Evolutionary conservation across 768 basidiomycete genomes (phyloP), one percentile per base, ranked within the genome.

Genomic region (Tulasnella sp.): DNA sequence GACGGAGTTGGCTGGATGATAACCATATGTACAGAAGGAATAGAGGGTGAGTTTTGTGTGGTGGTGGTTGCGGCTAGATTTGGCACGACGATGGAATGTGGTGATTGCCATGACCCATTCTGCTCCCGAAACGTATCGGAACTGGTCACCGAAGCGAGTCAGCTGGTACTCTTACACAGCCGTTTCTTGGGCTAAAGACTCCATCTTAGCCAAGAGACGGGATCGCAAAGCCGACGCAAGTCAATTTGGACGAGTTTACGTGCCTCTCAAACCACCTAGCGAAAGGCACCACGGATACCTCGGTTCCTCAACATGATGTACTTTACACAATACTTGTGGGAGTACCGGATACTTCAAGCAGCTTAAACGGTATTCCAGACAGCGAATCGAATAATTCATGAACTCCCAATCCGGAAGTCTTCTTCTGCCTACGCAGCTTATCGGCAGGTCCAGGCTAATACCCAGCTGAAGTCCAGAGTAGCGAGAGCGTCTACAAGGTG

Each of bases 1-100:
- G 79, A 80, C 44, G 79, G 37, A 9, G 42, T 80, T 24, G 72
- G 72, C 18, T 54, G 20, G 41, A 80, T 80, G 37, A 42, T 6
- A 22, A 48, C 42, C 77, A 78, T 78, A 37, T 7, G 12, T 69
- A 7, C 5, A n/a, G 24, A 31, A 18, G 12, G 28, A 31, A 2
- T 16, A 34, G 64, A 69, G 16, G 64, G 34, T 37, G 28, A 5
- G 12, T 12, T 69, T 54, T 54, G 54, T 24, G 22, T n/a, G n/a
- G 54, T 54, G 54, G n/a, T 11, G 7, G 54, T 54, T 54, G 24
- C 0, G 54, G 11, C n/a, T 54, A 3, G 6, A n/a, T n/a, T 54
- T 54, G 24, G 24, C n/a, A n/a, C 4, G 8, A 2, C 54, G 54
- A 54, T 24, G 8, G 7, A n/a, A 6, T n/a, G 54, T 54, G 24